A percentile compares a stretch with the other conserved stretches of the same genome.
Conservation (phyloP, 2,329 filamentous ascomycete genomes). For the Aspergillus sp. region DNA sequence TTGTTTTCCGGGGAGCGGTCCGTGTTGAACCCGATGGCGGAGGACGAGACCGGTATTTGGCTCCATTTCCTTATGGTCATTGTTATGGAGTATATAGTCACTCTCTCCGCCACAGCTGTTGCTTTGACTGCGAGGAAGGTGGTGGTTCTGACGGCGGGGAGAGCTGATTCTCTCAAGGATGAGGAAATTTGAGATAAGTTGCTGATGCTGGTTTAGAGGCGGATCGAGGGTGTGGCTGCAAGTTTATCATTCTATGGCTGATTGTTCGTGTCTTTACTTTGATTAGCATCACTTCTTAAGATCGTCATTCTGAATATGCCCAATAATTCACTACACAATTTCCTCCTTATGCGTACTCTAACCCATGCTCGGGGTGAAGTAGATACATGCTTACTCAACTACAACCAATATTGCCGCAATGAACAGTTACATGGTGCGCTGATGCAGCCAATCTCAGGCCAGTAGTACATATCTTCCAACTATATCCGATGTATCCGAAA, state of each 20-base stretch:
- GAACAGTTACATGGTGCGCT: not conserved
- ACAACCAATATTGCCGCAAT: not conserved
- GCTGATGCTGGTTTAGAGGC: not conserved
- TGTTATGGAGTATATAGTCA: conserved; percentile 16
- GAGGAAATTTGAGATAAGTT: conserved; percentile 8
- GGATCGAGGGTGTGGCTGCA: not conserved
- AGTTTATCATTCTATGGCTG: too few species aligned
- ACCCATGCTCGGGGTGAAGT: not conserved
- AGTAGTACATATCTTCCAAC: not conserved
- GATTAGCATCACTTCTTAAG: not conserved
- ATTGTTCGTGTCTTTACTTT: not conserved
- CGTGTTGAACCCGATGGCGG: conserved; percentile 11
- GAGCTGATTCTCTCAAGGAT: conserved; percentile 3
- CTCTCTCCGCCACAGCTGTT: conserved; percentile 11
- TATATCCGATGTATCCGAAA: not conserved
- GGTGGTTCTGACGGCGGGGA: conserved; percentile 9
- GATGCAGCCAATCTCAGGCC: not conserved
- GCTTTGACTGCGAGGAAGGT: conserved; percentile 13
- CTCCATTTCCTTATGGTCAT: conserved; percentile 17
- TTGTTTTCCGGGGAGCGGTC: conserved; percentile 12
- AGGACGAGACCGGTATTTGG: conserved; percentile 11
- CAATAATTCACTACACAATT: not conserved
- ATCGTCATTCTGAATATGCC: not conserved
- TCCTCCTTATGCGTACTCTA: not conserved
- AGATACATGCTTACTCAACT: not conserved